phyloP scores from a whole-genome alignment of 306 rosid species.

The Casuarina equisetifolia region DNA sequence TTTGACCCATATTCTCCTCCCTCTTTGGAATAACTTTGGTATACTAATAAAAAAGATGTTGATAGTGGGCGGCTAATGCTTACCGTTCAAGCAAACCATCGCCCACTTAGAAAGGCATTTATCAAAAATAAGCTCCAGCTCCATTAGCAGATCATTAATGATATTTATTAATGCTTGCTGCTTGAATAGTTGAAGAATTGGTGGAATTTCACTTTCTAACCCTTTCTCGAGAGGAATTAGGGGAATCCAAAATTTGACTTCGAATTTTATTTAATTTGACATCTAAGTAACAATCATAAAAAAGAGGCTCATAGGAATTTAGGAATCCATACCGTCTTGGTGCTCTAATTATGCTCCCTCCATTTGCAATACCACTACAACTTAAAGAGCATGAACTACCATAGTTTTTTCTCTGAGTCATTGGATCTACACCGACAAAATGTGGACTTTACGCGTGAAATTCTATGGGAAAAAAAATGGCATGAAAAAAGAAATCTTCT shows the following conservation, averaged over 20 bases:
- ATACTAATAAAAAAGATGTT: neutral
- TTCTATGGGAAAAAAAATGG: neutral
- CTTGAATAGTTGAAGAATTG: neutral
- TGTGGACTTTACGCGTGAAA: neutral
- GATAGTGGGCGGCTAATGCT: conserved; percentile 29
- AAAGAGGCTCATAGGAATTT: no score
- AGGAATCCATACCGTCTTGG: no score
- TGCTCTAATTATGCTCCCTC: neutral
- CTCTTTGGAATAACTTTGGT: conserved; percentile 23
- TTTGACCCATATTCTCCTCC: conserved; percentile 14
- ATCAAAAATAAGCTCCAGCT: conserved; percentile 9
- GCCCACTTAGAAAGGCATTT: neutral
- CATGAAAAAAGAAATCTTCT: neutral
- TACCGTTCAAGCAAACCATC: conserved; percentile 17
- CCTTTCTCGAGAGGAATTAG: neutral
- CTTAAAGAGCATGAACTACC: neutral
- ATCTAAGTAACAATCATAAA: neutral
- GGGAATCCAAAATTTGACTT: neutral
- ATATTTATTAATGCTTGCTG: neutral
- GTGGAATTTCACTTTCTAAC: no score
- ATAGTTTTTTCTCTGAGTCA: no score
- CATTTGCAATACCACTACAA: neutral
- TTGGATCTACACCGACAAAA: neutral
- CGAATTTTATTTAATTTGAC: neutral
- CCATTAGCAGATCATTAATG: conserved; percentile 15